Percentiles rank a stretch among this genome's conserved stretches.
Evolutionary conservation across 2,329 filamentous ascomycete genomes (phyloP).

Genomic region (Xylaria sp.): DNA sequence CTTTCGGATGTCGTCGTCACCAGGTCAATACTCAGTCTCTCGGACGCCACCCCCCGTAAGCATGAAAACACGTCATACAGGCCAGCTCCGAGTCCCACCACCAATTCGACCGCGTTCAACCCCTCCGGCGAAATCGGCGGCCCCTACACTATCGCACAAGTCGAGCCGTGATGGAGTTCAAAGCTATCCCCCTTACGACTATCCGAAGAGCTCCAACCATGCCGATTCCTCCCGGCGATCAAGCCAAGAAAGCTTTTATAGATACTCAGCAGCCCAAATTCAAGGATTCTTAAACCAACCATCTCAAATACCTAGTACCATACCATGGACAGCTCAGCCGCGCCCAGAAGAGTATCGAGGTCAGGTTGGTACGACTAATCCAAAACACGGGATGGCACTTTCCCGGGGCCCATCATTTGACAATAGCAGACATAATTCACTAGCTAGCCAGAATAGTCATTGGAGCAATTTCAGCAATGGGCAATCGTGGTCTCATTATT

Average conservation of each 20-base stretch:
- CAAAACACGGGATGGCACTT: slow-evolving; percentile 44
- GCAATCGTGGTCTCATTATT: slow-evolving; percentile 34
- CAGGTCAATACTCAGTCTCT: slow-evolving; percentile 43
- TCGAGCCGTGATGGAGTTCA: slow-evolving; percentile 49
- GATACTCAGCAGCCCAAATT: slow-evolving; percentile 24
- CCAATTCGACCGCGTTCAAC: slow-evolving; percentile 53
- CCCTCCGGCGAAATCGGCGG: slow-evolving; percentile 43
- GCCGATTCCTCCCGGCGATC: slow-evolving; percentile 30
- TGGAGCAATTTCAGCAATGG: slow-evolving; percentile 36
- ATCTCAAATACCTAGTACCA: slow-evolving; percentile 41
- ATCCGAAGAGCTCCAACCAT: slow-evolving; percentile 21
- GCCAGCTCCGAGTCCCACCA: slow-evolving; percentile 50
- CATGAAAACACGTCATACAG: slow-evolving; percentile 55
- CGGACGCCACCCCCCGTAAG: slow-evolving; percentile 57
- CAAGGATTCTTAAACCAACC: slow-evolving; percentile 33
- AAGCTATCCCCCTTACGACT: slow-evolving; percentile 37
- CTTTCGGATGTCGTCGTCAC: slow-evolving; percentile 32
- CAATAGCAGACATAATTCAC: slow-evolving; percentile 50
- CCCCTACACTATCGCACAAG: slow-evolving; percentile 44
- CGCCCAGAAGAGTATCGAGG: slow-evolving; percentile 36
- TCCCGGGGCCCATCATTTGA: slow-evolving; percentile 46
- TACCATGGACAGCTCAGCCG: slow-evolving; percentile 40
- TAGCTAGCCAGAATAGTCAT: slow-evolving; percentile 47
- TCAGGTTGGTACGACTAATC: slow-evolving; percentile 48
- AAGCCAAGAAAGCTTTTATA: slow-evolving; percentile 40